Evolutionary conservation across 768 basidiomycete genomes (phyloP), one percentile per base, ranked within the genome.

Genomic region (Lenzites betulinus): DNA sequence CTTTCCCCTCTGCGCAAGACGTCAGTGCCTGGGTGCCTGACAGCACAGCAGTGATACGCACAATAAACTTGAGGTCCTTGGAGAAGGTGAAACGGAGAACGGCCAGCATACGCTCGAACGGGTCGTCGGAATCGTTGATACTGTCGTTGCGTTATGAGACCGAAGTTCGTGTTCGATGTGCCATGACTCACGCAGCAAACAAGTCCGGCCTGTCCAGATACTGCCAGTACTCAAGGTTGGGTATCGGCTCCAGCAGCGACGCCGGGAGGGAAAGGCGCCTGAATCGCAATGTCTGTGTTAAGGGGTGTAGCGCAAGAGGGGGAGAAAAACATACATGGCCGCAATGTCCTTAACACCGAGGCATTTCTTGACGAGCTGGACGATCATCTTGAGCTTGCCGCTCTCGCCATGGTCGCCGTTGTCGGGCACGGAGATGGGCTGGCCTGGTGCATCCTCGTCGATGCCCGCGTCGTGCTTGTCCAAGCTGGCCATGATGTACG

Each of bases 171-270:
- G 67, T 13, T 25, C 30, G 33, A 30, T 36, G 41, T 13, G 18
- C 22, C 25, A 5, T 16, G 16, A 85, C 89, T 78, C 72, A 97
- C 95, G 93, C 87, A 68, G 89, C 89, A 70, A 98, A 94, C 46
- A 93, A 77, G 74, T 97, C 95, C 7, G 95, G 92, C 66, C 93
- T 81, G 74, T 96, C 94, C 48, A 93, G 80, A 67, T 94, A 95
- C 65, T 93, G 88, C 92, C 92, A 97, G 77, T 95, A 98, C 76
- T 98, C 95, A 51, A 98, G 82, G 76, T 98, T 98, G 5, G 95
- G 95, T 66, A 95, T 82, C 3, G 95, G 95, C 71, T 97, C 95
- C 43, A 98, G 82, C 49, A 98, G 75, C 46, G 93, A 95, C 15
- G 95, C 95, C 2, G 95, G 95, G 41, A 98, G 77, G 0, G 95